These are phyloP conservation scores for Epichloe sibirici DNA, from an alignment of 2,329 filamentous ascomycete species.

Conservation along the genomic window DNA sequence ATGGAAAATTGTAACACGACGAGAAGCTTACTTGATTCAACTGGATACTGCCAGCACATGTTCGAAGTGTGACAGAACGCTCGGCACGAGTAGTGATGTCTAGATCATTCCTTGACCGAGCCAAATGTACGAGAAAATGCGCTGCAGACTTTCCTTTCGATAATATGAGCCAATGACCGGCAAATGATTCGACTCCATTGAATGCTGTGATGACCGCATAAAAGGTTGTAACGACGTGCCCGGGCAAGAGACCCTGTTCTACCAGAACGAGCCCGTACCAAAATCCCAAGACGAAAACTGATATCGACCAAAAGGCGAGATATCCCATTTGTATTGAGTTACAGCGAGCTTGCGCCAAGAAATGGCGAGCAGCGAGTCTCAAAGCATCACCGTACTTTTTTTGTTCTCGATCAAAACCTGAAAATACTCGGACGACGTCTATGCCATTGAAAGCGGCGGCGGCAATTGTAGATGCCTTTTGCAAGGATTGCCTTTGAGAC, in stretches of 20 bases:
- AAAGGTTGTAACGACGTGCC: constrained; percentile 69
- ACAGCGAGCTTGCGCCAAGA: constrained; percentile 53
- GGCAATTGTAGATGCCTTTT: constrained; percentile 57
- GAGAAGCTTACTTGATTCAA: constrained; percentile 46
- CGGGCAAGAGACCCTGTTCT: constrained; percentile 44
- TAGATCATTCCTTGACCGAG: constrained; percentile 8
- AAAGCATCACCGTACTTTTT: constrained; percentile 51
- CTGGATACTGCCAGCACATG: constrained; percentile 55
- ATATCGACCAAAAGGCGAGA: constrained; percentile 60
- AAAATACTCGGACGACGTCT: constrained; percentile 78
- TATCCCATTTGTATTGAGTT: constrained; percentile 63
- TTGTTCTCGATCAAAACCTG: constrained; percentile 58
- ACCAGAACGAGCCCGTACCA: constrained; percentile 74
- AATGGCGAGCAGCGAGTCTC: constrained; percentile 46
- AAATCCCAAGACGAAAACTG: constrained; percentile 79
- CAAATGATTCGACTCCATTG: constrained; percentile 58
- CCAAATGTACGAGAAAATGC: constrained; percentile 41
- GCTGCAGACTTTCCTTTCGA: constrained; percentile 71
- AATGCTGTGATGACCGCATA: constrained; percentile 69
- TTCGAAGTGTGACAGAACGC: constrained; percentile 17
- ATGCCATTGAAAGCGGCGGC: constrained; percentile 61
- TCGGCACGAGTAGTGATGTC: neutral
- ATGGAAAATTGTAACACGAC: neutral
- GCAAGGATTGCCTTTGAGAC: constrained; percentile 55
- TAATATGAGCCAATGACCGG: constrained; percentile 66